Conservation (phyloP, 2,329 filamentous ascomycete species). For the Celoporthe dispersa region DNA sequence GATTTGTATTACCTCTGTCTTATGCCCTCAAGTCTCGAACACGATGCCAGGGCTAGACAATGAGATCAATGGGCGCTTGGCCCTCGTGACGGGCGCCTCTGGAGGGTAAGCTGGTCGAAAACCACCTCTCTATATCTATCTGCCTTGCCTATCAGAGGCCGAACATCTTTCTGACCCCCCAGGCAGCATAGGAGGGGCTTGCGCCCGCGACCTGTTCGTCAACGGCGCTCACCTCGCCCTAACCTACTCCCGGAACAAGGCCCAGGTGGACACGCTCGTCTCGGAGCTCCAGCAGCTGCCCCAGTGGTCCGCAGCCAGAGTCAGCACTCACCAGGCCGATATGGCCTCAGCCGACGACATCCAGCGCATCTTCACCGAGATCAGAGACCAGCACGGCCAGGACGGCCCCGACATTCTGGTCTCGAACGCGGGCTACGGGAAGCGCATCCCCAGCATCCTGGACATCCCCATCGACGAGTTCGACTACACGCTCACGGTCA, state of each 20-base stretch:
- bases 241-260: conserved; percentile 59
- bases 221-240: conserved; percentile 60
- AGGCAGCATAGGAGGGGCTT: conserved; percentile 62
- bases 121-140: background rate
- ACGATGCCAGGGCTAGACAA: conserved; percentile 40
- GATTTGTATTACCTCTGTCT: background rate
- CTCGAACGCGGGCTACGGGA: conserved; percentile 69
- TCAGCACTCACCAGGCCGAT: conserved; percentile 63
- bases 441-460: conserved; percentile 58
- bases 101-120: conserved; percentile 54
- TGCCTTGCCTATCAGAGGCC: background rate
- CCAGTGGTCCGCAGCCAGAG: conserved; percentile 40
- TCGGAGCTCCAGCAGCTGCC: conserved; percentile 43
- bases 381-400: conserved; percentile 56
- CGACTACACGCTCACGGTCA: conserved; percentile 65
- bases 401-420: conserved; percentile 64
- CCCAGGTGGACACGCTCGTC: conserved; percentile 50
- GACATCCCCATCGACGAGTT: conserved; percentile 69
- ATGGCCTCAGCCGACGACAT: conserved; percentile 59
- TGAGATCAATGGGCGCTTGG: conserved; percentile 56
- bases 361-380: conserved; percentile 56
- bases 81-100: conserved; percentile 64
- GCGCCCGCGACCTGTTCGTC: conserved; percentile 57
- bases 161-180: conserved; percentile 17
- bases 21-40: background rate